A percentile compares a stretch with the other conserved stretches of the same genome.
phyloP scores from a whole-genome alignment of 129 eudicot species.

The Flaveria linearis region DNA sequence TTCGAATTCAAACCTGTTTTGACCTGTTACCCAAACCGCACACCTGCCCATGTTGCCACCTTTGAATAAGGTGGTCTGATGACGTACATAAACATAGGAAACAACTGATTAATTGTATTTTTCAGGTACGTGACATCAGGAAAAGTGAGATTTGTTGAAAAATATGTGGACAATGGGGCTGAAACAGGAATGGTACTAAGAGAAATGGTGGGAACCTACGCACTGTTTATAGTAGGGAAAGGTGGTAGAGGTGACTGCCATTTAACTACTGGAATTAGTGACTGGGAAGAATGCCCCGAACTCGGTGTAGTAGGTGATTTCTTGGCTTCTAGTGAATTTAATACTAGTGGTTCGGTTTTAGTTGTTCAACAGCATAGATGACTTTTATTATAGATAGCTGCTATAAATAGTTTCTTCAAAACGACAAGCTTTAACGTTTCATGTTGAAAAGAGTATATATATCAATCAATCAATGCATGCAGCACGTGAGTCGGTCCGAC shows the following conservation, averaged over 20 bases:
- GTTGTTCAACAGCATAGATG: slow-evolving; percentile 72
- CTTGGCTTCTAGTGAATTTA: slow-evolving; percentile 88
- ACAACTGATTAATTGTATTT: slow-evolving; percentile 15
- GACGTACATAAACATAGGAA: not conserved
- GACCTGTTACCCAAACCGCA: too few species aligned
- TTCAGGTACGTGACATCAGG: slow-evolving; percentile 87
- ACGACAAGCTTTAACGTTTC: slow-evolving; percentile 1
- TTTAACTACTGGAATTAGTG: slow-evolving; percentile 84
- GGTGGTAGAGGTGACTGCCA: slow-evolving; percentile 66
- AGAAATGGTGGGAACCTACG: slow-evolving; percentile 74
- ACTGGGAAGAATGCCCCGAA: slow-evolving; percentile 98
- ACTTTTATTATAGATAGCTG: slow-evolving; percentile 17
- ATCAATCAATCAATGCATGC: not conserved
- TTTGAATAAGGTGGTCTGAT: not conserved
- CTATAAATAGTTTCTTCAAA: slow-evolving; percentile 20
- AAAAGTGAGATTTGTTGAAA: slow-evolving; percentile 75
- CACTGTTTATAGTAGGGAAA: slow-evolving; percentile 82
- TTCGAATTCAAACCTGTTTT: too few species aligned
- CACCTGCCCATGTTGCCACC: too few species aligned
- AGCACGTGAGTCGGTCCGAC: not conserved
- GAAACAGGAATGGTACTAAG: slow-evolving; percentile 70
- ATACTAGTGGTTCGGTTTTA: slow-evolving; percentile 72
- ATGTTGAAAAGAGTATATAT: slow-evolving; percentile 11
- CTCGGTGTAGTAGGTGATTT: slow-evolving; percentile 92
- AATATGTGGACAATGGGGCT: slow-evolving; percentile 66